Conservation (phyloP, 1,284 basidiomycete species). For the Cystobasidium pallidum region DNA sequence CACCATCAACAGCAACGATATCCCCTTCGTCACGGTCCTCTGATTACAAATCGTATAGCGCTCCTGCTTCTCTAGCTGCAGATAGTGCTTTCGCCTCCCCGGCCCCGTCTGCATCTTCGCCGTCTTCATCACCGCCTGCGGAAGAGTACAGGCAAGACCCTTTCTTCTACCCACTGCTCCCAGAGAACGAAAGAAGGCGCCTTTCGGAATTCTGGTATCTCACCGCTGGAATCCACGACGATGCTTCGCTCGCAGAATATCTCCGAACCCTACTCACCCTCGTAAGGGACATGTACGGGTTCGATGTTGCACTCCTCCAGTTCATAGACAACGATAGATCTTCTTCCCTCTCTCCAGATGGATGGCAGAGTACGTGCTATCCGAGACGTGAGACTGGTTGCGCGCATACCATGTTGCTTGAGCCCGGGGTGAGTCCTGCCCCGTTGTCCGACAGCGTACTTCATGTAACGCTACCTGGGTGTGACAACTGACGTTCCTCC, state of each 20-base stretch:
- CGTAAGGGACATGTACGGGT: conserved; percentile 14
- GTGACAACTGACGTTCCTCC: no score
- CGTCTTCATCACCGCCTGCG: not conserved
- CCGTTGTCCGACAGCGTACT: no score
- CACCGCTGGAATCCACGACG: conserved; percentile 11
- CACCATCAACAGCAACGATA: not conserved
- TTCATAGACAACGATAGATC: conserved; percentile 34
- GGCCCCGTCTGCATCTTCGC: not conserved
- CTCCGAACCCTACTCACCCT: conserved; percentile 5
- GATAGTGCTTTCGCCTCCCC: not conserved
- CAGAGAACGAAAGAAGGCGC: conserved; percentile 14
- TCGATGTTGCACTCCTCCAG: conserved; percentile 22
- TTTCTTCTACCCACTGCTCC: conserved; percentile 19
- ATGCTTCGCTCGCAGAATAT: conserved; percentile 8
- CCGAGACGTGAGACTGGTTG: conserved; percentile 26
- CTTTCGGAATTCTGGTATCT: conserved; percentile 18
- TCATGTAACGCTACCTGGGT: no score
- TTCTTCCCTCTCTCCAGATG: conserved; percentile 4
- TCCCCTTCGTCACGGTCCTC: not conserved
- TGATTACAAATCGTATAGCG: not conserved
- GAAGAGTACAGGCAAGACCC: not conserved
- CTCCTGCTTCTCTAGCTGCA: not conserved
- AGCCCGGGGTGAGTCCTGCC: conserved; percentile 7
- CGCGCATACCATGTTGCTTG: conserved; percentile 30
- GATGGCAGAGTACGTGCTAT: conserved; percentile 7